Base-by-base conservation (phyloP, 257 asterid species). In the Primulina huaijiensis region DNA sequence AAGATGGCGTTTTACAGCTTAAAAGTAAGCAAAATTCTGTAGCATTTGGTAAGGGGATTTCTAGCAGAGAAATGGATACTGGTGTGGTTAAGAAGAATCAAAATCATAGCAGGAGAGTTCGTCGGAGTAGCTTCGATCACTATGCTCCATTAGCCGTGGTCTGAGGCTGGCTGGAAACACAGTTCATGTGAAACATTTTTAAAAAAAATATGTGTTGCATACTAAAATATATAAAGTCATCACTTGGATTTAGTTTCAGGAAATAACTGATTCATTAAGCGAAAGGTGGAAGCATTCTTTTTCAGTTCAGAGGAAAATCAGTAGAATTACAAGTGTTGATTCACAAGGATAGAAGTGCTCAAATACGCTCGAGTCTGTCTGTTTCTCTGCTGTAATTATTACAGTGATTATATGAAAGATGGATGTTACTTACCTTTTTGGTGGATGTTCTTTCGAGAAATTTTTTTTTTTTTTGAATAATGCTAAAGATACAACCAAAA, bases 91-190 rank as follows among this genome's bases (percentile, higher is more conserved):
- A 90, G 72, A 84, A 76, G 80, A 88, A 79, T 73, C 19, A 35
- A 1, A 75, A 38, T 69, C 79, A 81, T 8, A 58, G 76, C 17
- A 75, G 85, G 8, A 77, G 86, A 69, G 77, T 60, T 33, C 82
- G 61, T 21, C 86, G 87, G 73, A 72, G 82, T 53, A 78, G 86
- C 81, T 77, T 83, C 40, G 90, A 81, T 30, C 88, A 82, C 12
- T 73, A 76, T 8, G 73, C 78, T 25, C 71, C 85, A 30, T 43
- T 89, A 59, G 80, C 82, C 7, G 92, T 86, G 55, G 69, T 75
- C 23, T 87, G 57, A 50, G 2, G 2, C 21, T n/a, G 53, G 53
- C 1, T 16, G 21, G 8, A 17, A 17, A 50, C 21, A 50, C 21
- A 50, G 20, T 16, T 5, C 1, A 68, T 65, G 73, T 53, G 55